Evolutionary conservation across 371 early-diverging fungal species (phyloP), one percentile per base, ranked within the genome.

Genomic region (Entomophthora muscae): DNA sequence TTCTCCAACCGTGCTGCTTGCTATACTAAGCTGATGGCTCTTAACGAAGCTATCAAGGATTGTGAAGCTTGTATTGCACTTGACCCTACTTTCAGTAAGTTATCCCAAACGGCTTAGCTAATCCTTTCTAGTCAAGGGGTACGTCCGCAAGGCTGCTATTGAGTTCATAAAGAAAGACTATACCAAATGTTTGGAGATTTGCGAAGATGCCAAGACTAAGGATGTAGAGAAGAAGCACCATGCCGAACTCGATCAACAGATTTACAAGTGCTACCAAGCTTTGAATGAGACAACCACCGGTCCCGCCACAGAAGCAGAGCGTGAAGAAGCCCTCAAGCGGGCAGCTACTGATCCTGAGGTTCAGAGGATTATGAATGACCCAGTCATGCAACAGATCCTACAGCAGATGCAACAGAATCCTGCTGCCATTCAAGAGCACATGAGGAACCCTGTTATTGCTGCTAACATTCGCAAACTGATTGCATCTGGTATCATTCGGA

Each of bases 341-440:
- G 98, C 98, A 24, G 83, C 84, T 70, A 81, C 83, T 62, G 86
- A 98, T 70, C 98, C 98, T 57, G 95, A 94, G 74, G 83, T 96
- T 42, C 91, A 79, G 73, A 78, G 78, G 63, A 84, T 95, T 67
- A 73, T 98, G 68, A 75, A 72, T 52, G 97, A 98, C 73, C 98
- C 98, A 10, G 86, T 90, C 61, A 98, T 98, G 98, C 88, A 90
- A 70, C 79, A 82, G 71, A 96, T 98, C 66, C 80, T 98, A 66
- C 86, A 90, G 72, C 95, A 95, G 75, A 95, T 95, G 95, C 91
- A 94, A 73, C 78, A 83, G 64, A 90, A 98, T 71, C 98, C 98
- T 22, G 75, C 78, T 65, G 95, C 98, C 32, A 86, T 86, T 27
- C 88, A 83, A 68, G 93, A 91, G 65, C 92, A 92, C 67, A 76